Evolutionary conservation across 108 stramenopile species (phyloP).

Genomic region (Fragilariopsis cylindrus): DNA sequence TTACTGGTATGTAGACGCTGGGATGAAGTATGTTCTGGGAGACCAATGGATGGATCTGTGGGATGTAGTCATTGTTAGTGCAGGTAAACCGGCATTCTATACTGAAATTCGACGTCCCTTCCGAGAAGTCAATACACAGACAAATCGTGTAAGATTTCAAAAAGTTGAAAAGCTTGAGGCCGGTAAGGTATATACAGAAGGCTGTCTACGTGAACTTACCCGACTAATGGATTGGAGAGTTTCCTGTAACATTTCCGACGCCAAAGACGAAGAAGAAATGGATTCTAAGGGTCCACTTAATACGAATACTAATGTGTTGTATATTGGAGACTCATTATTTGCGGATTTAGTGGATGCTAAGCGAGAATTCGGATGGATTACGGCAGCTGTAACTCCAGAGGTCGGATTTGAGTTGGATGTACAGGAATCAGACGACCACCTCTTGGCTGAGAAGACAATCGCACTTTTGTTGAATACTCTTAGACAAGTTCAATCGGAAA

Average conservation of each 20-base stretch:
- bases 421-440: constrained; percentile 51
- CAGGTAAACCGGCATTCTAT: constrained; percentile 94
- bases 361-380: constrained; percentile 88
- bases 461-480: constrained; percentile 71
- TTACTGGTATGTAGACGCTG: constrained; percentile 92
- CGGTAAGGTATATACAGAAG: constrained; percentile 76
- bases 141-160: constrained; percentile 63
- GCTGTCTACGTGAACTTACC: constrained; percentile 77
- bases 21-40: constrained; percentile 93
- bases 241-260: constrained; percentile 18
- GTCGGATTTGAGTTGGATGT: constrained; percentile 72
- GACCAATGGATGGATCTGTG: constrained; percentile 83
- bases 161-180: constrained; percentile 54
- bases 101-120: constrained; percentile 83
- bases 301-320: constrained; percentile 81
- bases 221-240: constrained; percentile 60
- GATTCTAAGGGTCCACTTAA: constrained; percentile 39
- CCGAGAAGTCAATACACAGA: constrained; percentile 70
- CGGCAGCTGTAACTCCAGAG: constrained; percentile 88
- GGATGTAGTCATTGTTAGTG: constrained; percentile 79
- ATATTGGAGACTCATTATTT: constrained; percentile 95
- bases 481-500: constrained; percentile 56
- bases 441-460: constrained; percentile 64
- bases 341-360: constrained; percentile 98
- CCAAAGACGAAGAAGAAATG: constrained; percentile 12